Base-by-base conservation (phyloP, 768 basidiomycete species). In the Suillus weaverae region DNA sequence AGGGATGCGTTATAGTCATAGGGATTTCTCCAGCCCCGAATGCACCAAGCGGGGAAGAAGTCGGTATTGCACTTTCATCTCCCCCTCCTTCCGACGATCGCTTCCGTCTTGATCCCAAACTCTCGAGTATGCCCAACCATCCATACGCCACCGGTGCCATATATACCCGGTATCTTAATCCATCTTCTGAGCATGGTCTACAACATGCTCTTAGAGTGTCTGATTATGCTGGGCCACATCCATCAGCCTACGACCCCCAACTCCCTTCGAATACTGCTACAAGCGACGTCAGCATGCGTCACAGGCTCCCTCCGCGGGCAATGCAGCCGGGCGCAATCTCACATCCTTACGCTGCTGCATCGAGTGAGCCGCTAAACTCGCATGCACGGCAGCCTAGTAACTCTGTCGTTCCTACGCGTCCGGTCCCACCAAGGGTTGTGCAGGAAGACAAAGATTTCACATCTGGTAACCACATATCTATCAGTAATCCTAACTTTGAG, bases 341-440 rank as follows among this genome's bases (percentile, higher is more conserved):
- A 22, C 85, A 86, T 70, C 85, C 85, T 13, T 86, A 86, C 68
- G 85, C 84, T n/a, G 14, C 41, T 16, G 80, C 80, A 62, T 80
- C 76, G 16, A 81, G 81, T 1, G 54, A 59, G 18, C 38, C 38
- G 18, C 26, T 20, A 6, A 20, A 86, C 13, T 90, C 89, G 11
- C 85, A 90, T 1, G 79, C 84, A 8, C 84, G 91, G 10, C 56
- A 57, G 36, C 36, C 36, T 6, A 39, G 56, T 39, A 39, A 30
- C 38, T 5, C 56, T 10, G 26, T 30, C 10, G 26, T 20, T 59
- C 18, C 26, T 59, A 39, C 38, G 3, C 56, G 18, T 20, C 26
- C 18, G 3, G 18, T 20, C 0, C 56, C 38, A 6, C 56, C 56
- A 41, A 59, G 36, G 3, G 36, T 10, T 39, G 56, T 57, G 36